Conservation (phyloP, 495 filamentous ascomycete genomes). For the Penicillium maclennaniae region DNA sequence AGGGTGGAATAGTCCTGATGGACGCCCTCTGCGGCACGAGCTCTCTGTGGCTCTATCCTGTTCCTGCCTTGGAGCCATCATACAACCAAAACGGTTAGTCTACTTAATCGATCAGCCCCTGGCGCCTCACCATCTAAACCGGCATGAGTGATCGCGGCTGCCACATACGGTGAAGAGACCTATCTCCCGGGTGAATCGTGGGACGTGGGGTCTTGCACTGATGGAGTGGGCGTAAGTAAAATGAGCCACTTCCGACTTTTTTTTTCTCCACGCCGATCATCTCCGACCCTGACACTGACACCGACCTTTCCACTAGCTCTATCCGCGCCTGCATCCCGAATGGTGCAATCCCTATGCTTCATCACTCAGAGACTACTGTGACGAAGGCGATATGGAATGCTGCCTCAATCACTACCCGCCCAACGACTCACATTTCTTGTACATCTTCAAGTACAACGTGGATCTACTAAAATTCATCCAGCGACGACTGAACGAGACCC, state of each 20-base stretch:
- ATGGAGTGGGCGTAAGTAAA: constrained; percentile 24
- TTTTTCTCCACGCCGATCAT: not conserved
- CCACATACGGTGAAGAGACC: constrained; percentile 26
- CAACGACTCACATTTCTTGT: constrained; percentile 9
- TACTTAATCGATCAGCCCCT: too few relatives aligned
- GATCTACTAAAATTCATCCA: constrained; percentile 15
- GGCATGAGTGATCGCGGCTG: constrained; percentile 19
- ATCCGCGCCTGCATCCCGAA: constrained; percentile 23
- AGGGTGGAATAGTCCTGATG: constrained; percentile 28
- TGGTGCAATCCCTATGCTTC: constrained; percentile 14
- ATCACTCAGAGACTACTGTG: constrained; percentile 24
- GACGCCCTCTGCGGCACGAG: constrained; percentile 30
- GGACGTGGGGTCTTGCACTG: constrained; percentile 23
- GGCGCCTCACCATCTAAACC: not conserved
- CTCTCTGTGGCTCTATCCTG: constrained; percentile 14
- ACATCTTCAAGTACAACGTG: constrained; percentile 18
- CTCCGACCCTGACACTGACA: not conserved
- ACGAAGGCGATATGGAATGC: constrained; percentile 20
- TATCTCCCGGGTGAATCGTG: constrained; percentile 20
- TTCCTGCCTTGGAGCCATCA: constrained; percentile 14
- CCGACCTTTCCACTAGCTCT: constrained; percentile 9
- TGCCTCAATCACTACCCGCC: constrained; percentile 12
- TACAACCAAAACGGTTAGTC: constrained; percentile 20
- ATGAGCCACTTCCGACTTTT: not conserved
- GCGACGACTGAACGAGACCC: constrained; percentile 9